Evolutionary conservation across 2,329 filamentous ascomycete species (phyloP).

Genomic region (Eutypa lata): DNA sequence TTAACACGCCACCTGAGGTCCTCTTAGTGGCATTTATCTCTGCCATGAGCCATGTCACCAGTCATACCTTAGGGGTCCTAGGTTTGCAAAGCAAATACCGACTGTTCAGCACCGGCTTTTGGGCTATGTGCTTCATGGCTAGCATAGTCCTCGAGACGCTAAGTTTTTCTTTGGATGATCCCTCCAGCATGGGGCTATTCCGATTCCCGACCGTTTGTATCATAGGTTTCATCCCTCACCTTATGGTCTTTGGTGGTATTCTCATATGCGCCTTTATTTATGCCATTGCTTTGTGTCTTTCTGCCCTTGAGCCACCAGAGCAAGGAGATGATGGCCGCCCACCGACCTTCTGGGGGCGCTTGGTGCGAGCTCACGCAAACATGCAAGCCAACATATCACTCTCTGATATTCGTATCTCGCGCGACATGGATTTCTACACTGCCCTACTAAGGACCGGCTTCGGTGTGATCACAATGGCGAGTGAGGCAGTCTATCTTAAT

Average conservation of each 20-base stretch:
- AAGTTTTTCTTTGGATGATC: conserved; percentile 58
- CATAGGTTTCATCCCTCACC: conserved; percentile 89
- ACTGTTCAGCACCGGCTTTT: conserved; percentile 83
- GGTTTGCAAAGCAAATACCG: conserved; percentile 76
- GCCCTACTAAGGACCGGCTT: conserved; percentile 84
- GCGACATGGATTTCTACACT: conserved; percentile 95
- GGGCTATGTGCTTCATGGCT: conserved; percentile 86
- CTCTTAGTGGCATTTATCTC: conserved; percentile 85
- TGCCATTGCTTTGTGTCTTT: conserved; percentile 69
- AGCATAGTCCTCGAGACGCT: conserved; percentile 76
- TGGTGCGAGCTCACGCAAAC: conserved; percentile 74
- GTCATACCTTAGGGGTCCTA: conserved; percentile 77
- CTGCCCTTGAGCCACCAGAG: conserved; percentile 63
- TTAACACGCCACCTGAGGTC: conserved; percentile 88
- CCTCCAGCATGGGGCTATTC: conserved; percentile 63
- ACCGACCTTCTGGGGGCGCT: conserved; percentile 54
- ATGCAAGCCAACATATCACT: conserved; percentile 90
- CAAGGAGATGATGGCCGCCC: conserved; percentile 32
- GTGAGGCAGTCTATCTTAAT: conserved; percentile 92
- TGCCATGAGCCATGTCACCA: conserved; percentile 81
- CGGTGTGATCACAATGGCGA: conserved; percentile 84
- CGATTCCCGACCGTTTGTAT: conserved; percentile 93
- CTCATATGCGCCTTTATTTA: conserved; percentile 75
- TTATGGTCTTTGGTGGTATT: conserved; percentile 82
- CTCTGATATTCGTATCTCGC: conserved; percentile 73